Evolutionary conservation across 2,329 filamentous ascomycete species (phyloP).

Genomic region (Curvularia verruculosa): DNA sequence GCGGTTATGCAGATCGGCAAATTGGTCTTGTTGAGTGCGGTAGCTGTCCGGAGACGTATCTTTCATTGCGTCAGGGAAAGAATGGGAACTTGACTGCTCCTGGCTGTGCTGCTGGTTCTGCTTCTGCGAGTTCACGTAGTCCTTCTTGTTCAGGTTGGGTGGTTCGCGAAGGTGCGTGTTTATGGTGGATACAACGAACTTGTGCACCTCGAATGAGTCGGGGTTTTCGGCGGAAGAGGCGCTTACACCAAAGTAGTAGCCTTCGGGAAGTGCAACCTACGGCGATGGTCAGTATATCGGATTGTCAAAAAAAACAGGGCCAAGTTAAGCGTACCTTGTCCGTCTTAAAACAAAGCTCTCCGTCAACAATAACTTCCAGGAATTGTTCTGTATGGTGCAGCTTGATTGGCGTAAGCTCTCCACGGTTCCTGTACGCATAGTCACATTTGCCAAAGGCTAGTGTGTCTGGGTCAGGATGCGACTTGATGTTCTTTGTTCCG

Average conservation of each 20-base stretch:
- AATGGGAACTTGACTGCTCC: slow-evolving; percentile 22
- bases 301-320: not conserved
- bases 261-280: slow-evolving; percentile 74
- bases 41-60: slow-evolving; percentile 54
- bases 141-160: slow-evolving; percentile 30
- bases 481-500: slow-evolving; percentile 77
- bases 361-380: slow-evolving; percentile 83
- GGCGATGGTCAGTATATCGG: slow-evolving; percentile 7
- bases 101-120: slow-evolving; percentile 33
- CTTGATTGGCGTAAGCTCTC: slow-evolving; percentile 79
- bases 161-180: slow-evolving; percentile 46
- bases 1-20: slow-evolving; percentile 83
- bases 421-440: slow-evolving; percentile 89
- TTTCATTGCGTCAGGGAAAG: slow-evolving; percentile 49
- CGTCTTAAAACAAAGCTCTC: slow-evolving; percentile 80
- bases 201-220: slow-evolving; percentile 93
- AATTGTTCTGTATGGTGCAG: slow-evolving; percentile 68
- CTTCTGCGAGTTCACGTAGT: slow-evolving; percentile 42
- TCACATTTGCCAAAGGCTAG: slow-evolving; percentile 93
- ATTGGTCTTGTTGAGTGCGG: slow-evolving; percentile 64
- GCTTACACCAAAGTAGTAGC: slow-evolving; percentile 85
- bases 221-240: slow-evolving; percentile 89
- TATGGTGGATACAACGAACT: slow-evolving; percentile 73
- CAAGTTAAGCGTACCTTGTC: slow-evolving; percentile 57
- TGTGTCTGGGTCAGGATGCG: slow-evolving; percentile 77